A percentile compares a stretch with the other conserved stretches of the same genome.
Evolutionary conservation across 805 yeast species (phyloP).

Genomic region (Ogataea ramenticola): DNA sequence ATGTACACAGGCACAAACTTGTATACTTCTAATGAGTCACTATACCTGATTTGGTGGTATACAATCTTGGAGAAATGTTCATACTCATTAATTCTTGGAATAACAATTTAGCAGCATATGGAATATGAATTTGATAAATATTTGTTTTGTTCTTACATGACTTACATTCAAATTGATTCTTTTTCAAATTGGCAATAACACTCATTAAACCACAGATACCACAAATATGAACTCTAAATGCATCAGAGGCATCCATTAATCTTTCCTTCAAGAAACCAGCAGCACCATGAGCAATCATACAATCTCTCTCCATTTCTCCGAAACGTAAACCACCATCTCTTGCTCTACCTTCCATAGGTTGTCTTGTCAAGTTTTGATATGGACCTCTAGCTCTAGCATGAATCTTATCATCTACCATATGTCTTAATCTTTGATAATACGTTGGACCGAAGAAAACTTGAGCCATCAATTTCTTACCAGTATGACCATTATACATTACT

Average conservation of each 20-base stretch:
- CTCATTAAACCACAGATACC: conserved; percentile 98
- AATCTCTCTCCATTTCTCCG: conserved; percentile 99
- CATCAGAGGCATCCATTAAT: conserved; percentile 98
- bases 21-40: not conserved
- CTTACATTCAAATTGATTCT: conserved; percentile 97
- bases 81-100: conserved; percentile 99
- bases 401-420: conserved; percentile 98
- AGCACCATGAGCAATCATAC: conserved; percentile 99
- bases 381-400: conserved; percentile 99
- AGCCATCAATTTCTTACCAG: conserved; percentile 96
- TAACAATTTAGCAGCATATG: conserved; percentile 95
- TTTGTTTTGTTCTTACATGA: conserved; percentile 98
- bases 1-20: too few relatives aligned
- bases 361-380: conserved; percentile 94
- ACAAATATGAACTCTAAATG: conserved; percentile 96
- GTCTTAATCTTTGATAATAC: conserved; percentile 96
- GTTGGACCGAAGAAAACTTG: conserved; percentile 99
- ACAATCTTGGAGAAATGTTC: conserved; percentile 96
- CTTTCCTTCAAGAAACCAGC: conserved; percentile 97
- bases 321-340: conserved; percentile 99
- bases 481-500: conserved; percentile 97
- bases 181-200: conserved; percentile 94
- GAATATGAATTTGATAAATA: conserved; percentile 94
- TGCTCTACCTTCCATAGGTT: conserved; percentile 98
- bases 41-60: conserved; percentile 57